Base-by-base conservation (phyloP, 495 filamentous ascomycete species). In the Lophiotrema nucula region DNA sequence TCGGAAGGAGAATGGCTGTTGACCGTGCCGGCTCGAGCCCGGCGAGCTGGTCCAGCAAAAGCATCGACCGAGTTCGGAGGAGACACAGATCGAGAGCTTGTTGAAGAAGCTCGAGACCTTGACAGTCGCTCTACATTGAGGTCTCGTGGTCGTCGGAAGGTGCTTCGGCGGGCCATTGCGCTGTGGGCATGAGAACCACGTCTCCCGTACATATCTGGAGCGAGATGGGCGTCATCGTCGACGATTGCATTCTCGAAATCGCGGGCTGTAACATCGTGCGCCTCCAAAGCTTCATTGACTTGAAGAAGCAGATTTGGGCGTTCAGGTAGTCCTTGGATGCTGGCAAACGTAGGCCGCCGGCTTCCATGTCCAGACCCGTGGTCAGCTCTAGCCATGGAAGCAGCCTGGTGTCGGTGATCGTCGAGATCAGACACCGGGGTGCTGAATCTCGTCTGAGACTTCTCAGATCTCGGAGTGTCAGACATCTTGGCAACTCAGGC, bases 41-140 rank as follows among this genome's bases (percentile, higher is more conserved):
- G 81, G 43, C 83, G 79, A 56, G 83, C 79, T 72, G 77, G 82
- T 60, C 93, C 90, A 2, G 92, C 95, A 71, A 98, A 98, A 15
- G 93, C 93, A 71, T 97, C 92, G 22, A 98, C 93, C 2, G 93
- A 98, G 70, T 97, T 97, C 1, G 93, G 92, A 11, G 91, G 92
- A 16, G 95, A 98, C 0, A 81, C 77, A 1, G 88, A 89, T 23
- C 88, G 80, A 31, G 81, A 83, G 5, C 81, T 82, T 3, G 77
- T 71, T 3, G 85, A 87, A 4, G 82, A 85, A 5, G 73, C 70
- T 47, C 81, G 61, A 16, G 77, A 79, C 26, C 69, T 59, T 31
- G 73, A 72, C 38, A 72, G 68, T 18, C 73, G 63, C 25, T 82
- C 75, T 38, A 75, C 73, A 33, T 77, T 75, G 22, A 69, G 73